Evolutionary conservation across 2,329 filamentous ascomycete species (phyloP).

Genomic region (Calonectria henricotiae): DNA sequence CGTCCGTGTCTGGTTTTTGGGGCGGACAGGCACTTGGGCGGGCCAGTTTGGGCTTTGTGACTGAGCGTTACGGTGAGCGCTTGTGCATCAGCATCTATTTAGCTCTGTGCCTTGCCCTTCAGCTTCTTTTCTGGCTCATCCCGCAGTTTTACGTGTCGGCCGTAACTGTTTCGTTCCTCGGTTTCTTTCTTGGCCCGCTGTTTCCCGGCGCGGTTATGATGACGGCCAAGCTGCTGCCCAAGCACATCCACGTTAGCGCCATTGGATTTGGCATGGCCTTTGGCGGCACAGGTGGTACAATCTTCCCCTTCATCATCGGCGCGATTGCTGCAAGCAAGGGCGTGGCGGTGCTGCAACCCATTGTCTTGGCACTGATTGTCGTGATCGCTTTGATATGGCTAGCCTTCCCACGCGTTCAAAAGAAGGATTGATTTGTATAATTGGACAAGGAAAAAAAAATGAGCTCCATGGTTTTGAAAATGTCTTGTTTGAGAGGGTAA

Average conservation of each 20-base stretch:
- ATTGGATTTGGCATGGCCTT: slow-evolving; percentile 84
- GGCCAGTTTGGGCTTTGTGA: slow-evolving; percentile 79
- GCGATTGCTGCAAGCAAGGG: slow-evolving; percentile 71
- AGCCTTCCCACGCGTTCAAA: slow-evolving; percentile 57
- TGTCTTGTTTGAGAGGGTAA: neutral
- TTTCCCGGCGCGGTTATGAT: slow-evolving; percentile 82
- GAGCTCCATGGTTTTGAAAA: neutral
- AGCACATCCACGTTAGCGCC: slow-evolving; percentile 78
- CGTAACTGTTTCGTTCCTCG: slow-evolving; percentile 78
- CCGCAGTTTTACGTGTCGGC: slow-evolving; percentile 73
- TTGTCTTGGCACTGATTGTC: slow-evolving; percentile 64
- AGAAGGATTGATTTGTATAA: slow-evolving; percentile 47
- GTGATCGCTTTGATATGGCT: slow-evolving; percentile 58
- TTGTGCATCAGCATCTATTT: slow-evolving; percentile 75
- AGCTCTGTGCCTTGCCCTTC: slow-evolving; percentile 71
- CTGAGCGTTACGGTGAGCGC: slow-evolving; percentile 78
- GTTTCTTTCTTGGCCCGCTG: slow-evolving; percentile 83
- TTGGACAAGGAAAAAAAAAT: neutral
- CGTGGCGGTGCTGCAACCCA: slow-evolving; percentile 67
- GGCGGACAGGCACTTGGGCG: slow-evolving; percentile 82
- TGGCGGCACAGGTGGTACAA: slow-evolving; percentile 78
- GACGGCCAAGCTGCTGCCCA: slow-evolving; percentile 79
- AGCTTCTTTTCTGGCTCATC: slow-evolving; percentile 74
- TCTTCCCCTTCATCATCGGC: slow-evolving; percentile 75
- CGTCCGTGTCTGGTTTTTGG: slow-evolving; percentile 84